phyloP scores from a whole-genome alignment of 2,329 filamentous ascomycete species.

The Zymoseptoria tritici region DNA sequence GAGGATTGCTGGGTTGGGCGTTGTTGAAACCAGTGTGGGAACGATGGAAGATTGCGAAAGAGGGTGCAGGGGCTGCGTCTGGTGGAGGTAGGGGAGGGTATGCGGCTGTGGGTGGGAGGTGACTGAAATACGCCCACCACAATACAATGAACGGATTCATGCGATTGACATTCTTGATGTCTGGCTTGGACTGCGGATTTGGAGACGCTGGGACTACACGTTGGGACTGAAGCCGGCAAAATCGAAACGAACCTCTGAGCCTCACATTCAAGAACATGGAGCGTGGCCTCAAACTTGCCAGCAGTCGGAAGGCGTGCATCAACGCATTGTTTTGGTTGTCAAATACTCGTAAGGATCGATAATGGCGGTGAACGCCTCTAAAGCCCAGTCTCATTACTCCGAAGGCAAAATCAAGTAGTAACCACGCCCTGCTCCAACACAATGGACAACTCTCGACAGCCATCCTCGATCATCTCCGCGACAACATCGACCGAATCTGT shows the following conservation, averaged over 20 bases:
- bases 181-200: neutral
- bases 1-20: constrained; percentile 54
- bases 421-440: neutral
- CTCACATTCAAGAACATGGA: neutral
- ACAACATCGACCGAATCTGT: neutral
- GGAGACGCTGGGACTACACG: neutral
- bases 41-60: constrained; percentile 17
- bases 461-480: neutral
- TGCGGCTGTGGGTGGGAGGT: constrained; percentile 1
- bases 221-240: neutral
- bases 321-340: no score
- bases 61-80: neutral
- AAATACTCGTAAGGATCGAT: no score
- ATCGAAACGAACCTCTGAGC: neutral
- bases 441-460: neutral
- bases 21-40: constrained; percentile 52
- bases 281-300: no score
- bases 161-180: neutral
- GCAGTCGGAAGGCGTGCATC: no score
- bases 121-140: neutral
- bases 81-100: constrained; percentile 5
- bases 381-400: no score
- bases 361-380: no score
- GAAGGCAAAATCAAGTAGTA: neutral
- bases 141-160: neutral